These are phyloP conservation scores for Pseudocercospora musae DNA, from an alignment of 2,329 filamentous ascomycete species.

Conservation along the genomic window DNA sequence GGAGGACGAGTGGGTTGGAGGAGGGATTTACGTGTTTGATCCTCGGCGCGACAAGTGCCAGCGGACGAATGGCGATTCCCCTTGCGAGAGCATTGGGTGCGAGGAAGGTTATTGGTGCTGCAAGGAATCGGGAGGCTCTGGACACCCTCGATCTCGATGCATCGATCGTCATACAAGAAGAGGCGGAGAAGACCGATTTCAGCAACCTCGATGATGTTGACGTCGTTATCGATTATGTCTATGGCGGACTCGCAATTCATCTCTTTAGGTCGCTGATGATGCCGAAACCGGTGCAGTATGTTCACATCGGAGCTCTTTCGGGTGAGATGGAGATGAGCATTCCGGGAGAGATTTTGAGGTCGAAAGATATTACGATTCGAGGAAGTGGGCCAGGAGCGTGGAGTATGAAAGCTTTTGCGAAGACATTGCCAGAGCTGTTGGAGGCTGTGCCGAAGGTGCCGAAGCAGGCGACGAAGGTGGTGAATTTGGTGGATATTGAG, in stretches of 20 bases:
- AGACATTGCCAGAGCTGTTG: slow-evolving; percentile 27
- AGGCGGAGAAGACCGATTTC: slow-evolving; percentile 47
- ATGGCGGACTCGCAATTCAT: slow-evolving; percentile 46
- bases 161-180: slow-evolving; percentile 42
- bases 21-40: slow-evolving; percentile 50
- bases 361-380: slow-evolving; percentile 47
- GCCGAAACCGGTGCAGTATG: slow-evolving; percentile 49
- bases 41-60: slow-evolving; percentile 53
- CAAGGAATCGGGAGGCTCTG: slow-evolving; percentile 46
- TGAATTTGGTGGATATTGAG: slow-evolving; percentile 27
- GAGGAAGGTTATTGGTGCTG: slow-evolving; percentile 50
- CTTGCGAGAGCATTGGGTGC: slow-evolving; percentile 52
- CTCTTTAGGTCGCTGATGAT: slow-evolving; percentile 44
- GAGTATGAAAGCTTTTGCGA: slow-evolving; percentile 22
- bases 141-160: slow-evolving; percentile 47
- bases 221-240: slow-evolving; percentile 58
- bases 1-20: slow-evolving; percentile 42
- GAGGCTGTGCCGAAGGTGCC: slow-evolving; percentile 18
- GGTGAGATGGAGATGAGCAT: slow-evolving; percentile 39
- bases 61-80: slow-evolving; percentile 50
- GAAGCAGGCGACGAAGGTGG: slow-evolving; percentile 25
- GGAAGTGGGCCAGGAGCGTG: slow-evolving; percentile 31
- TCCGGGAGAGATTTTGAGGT: slow-evolving; percentile 46
- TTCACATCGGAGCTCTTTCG: slow-evolving; percentile 51
- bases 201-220: slow-evolving; percentile 48